Evolutionary conservation across 2,329 filamentous ascomycete species (phyloP).

Genomic region (Neofusicoccum ribis): DNA sequence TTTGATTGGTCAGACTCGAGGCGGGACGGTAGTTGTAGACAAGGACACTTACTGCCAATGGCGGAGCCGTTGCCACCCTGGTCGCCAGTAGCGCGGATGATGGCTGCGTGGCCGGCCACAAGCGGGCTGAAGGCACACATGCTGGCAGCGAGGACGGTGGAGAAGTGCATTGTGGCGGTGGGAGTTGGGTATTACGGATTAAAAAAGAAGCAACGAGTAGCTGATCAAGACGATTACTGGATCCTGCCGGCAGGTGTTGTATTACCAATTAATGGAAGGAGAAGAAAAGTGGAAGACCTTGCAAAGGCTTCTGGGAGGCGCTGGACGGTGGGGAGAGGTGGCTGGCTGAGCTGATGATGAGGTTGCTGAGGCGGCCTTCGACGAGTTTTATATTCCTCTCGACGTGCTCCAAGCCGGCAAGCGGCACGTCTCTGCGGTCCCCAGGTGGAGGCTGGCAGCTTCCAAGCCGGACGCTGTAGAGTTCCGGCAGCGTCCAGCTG

Average conservation of each 20-base stretch:
- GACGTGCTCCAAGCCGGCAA: not conserved
- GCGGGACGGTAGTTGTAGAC: not conserved
- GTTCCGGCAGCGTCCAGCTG: not conserved
- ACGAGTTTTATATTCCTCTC: not conserved
- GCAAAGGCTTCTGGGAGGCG: not conserved
- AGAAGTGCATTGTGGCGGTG: constrained; percentile 44
- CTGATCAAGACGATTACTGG: constrained; percentile 1
- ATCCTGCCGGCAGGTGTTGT: constrained; percentile 5
- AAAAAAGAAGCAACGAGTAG: not conserved
- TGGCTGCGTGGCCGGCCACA: constrained; percentile 62
- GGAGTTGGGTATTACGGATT: not conserved
- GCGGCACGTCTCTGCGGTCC: not conserved
- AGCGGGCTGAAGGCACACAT: constrained; percentile 57
- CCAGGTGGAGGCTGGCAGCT: not conserved
- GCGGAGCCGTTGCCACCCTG: constrained; percentile 54
- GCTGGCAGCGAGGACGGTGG: constrained; percentile 45
- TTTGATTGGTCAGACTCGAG: constrained; percentile 10
- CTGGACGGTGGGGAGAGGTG: not conserved
- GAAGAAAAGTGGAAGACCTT: not conserved
- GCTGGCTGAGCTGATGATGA: not conserved
- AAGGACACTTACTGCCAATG: constrained; percentile 46
- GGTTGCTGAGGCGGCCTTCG: not conserved
- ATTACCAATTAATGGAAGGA: constrained; percentile 2
- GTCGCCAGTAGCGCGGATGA: constrained; percentile 59
- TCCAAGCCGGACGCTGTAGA: not conserved